A percentile compares a stretch with the other conserved stretches of the same genome.
These are phyloP conservation scores for Aspergillus arachidicola DNA, from an alignment of 2,329 filamentous ascomycete genomes.

Conservation along the genomic window DNA sequence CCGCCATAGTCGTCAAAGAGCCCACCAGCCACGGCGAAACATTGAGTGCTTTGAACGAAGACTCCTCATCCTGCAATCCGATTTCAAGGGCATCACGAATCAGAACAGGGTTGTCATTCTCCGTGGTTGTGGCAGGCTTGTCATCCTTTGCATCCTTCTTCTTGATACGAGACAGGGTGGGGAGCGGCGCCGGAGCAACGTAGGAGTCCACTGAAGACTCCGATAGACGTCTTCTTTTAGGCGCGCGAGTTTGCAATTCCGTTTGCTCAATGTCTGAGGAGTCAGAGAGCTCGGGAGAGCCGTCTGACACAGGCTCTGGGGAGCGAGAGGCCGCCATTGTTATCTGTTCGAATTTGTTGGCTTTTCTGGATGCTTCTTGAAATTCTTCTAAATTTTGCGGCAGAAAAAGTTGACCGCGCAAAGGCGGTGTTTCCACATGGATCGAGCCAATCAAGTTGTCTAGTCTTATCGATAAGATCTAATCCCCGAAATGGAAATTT, in stretches of 20 bases:
- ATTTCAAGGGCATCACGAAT: slow-evolving; percentile 45
- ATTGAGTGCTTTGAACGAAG: slow-evolving; percentile 70
- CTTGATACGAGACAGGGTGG: slow-evolving; percentile 45
- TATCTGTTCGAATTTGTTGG: slow-evolving; percentile 14
- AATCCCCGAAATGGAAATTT: no score
- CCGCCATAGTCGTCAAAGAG: slow-evolving; percentile 76
- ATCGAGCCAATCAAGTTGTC: background rate
- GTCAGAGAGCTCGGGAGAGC: slow-evolving; percentile 21
- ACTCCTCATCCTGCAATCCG: slow-evolving; percentile 47
- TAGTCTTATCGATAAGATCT: background rate
- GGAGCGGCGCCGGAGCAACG: slow-evolving; percentile 37
- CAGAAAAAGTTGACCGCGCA: slow-evolving; percentile 36
- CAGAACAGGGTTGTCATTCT: slow-evolving; percentile 39
- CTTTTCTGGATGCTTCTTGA: slow-evolving; percentile 21
- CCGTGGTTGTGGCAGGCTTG: slow-evolving; percentile 15
- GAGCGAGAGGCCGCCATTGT: slow-evolving; percentile 33
- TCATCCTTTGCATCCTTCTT: slow-evolving; percentile 35
- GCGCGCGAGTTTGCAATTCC: slow-evolving; percentile 32
- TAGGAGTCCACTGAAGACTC: slow-evolving; percentile 39
- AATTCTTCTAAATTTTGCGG: slow-evolving; percentile 33
- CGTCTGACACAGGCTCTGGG: slow-evolving; percentile 26
- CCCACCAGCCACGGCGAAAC: slow-evolving; percentile 86
- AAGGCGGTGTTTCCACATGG: slow-evolving; percentile 24
- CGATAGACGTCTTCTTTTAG: slow-evolving; percentile 45
- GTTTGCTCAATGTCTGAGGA: slow-evolving; percentile 21